Evolutionary conservation across 108 stramenopile species (phyloP).

Genomic region (Nitzschia palea): DNA sequence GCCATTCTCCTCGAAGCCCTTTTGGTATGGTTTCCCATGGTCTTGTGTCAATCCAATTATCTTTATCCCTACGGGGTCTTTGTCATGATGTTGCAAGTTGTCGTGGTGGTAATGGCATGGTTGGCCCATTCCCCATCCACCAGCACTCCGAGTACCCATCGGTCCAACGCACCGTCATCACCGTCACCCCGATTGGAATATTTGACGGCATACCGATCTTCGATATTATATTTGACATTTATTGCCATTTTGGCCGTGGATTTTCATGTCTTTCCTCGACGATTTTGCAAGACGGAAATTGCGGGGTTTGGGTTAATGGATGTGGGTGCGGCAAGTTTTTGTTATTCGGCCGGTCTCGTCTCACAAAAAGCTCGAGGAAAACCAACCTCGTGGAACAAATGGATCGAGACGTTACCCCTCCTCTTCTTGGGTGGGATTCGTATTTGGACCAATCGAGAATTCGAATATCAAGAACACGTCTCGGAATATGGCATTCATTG

Average conservation of each 20-base stretch:
- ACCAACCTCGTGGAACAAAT: conserved; percentile 7
- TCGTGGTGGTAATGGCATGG: neutral
- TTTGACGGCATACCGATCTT: conserved; percentile 69
- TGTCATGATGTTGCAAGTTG: conserved; percentile 14
- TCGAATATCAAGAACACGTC: conserved; percentile 94
- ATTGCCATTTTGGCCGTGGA: conserved; percentile 92
- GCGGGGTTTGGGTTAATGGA: conserved; percentile 95
- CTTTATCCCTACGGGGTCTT: conserved; percentile 49
- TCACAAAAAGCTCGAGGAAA: neutral
- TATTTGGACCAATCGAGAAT: conserved; percentile 67
- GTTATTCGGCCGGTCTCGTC: conserved; percentile 79
- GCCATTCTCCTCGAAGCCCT: conserved; percentile 41
- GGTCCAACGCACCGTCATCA: neutral
- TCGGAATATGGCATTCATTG: conserved; percentile 98
- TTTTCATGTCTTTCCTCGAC: conserved; percentile 91
- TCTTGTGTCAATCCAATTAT: conserved; percentile 54
- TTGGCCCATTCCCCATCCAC: neutral
- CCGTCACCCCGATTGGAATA: neutral
- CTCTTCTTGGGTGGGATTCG: conserved; percentile 69
- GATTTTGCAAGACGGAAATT: conserved; percentile 92
- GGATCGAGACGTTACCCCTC: conserved; percentile 58
- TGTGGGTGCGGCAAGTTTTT: conserved; percentile 91
- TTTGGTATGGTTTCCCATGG: conserved; percentile 67
- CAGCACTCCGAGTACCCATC: neutral
- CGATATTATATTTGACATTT: conserved; percentile 77